Evolutionary conservation across 2,329 filamentous ascomycete species (phyloP).

Genomic region (Aspergillus sp.): DNA sequence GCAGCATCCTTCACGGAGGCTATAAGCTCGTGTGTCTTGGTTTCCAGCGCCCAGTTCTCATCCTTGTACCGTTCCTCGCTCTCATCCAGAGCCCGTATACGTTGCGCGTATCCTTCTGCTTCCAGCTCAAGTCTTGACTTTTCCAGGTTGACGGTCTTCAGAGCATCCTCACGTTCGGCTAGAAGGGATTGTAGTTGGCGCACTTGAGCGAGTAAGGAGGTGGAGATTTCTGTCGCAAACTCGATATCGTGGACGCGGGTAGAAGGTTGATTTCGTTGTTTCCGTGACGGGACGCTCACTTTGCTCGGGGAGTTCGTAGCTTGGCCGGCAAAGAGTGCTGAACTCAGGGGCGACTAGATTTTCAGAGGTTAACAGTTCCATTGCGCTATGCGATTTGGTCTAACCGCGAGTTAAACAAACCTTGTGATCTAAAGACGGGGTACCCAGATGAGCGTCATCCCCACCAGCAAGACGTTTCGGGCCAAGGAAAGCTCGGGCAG

Average conservation of each 20-base stretch:
- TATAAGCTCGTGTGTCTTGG: slow-evolving; percentile 82
- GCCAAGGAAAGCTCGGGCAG: slow-evolving; percentile 82
- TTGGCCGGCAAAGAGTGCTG: slow-evolving; percentile 81
- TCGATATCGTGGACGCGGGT: slow-evolving; percentile 94
- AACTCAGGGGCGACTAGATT: slow-evolving; percentile 68
- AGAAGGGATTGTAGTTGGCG: slow-evolving; percentile 85
- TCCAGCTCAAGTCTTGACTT: slow-evolving; percentile 82
- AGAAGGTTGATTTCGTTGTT: slow-evolving; percentile 85
- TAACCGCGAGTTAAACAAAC: slow-evolving; percentile 34
- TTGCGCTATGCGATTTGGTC: slow-evolving; percentile 1
- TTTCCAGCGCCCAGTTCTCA: slow-evolving; percentile 97
- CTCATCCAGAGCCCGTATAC: slow-evolving; percentile 82
- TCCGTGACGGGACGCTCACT: slow-evolving; percentile 81
- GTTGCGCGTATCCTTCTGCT: slow-evolving; percentile 75
- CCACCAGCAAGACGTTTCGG: slow-evolving; percentile 79
- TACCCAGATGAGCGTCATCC: slow-evolving; percentile 56
- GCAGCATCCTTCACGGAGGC: slow-evolving; percentile 73
- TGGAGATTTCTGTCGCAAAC: slow-evolving; percentile 97
- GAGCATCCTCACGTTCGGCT: slow-evolving; percentile 82
- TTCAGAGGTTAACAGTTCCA: slow-evolving; percentile 4
- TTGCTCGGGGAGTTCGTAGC: slow-evolving; percentile 88
- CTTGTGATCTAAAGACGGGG: slow-evolving; percentile 52
- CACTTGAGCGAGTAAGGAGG: slow-evolving; percentile 90
- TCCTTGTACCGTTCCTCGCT: slow-evolving; percentile 97
- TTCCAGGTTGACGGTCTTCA: slow-evolving; percentile 75